Percentiles rank a stretch among this genome's conserved stretches.
Conservation (phyloP, 2,329 filamentous ascomycete genomes). For the Alternaria sp. region DNA sequence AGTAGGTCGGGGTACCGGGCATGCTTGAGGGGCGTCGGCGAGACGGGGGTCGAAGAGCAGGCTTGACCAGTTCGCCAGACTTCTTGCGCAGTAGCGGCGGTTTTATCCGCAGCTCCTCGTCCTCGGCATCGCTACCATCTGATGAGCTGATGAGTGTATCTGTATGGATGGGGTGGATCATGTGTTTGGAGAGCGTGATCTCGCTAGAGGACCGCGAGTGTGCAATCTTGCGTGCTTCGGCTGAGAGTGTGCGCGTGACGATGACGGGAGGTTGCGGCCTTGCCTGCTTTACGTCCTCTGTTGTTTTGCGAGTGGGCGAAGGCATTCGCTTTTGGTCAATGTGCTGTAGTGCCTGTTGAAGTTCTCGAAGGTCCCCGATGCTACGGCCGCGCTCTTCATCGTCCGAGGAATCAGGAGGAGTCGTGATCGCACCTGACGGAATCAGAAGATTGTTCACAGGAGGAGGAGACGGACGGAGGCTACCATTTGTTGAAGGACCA, state of each 20-base stretch:
- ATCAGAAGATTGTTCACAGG: slow-evolving; percentile 79
- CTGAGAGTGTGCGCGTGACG: slow-evolving; percentile 54
- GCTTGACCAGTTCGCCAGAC: slow-evolving; percentile 94
- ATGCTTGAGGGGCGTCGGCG: slow-evolving; percentile 89
- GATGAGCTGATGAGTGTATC: slow-evolving; percentile 56
- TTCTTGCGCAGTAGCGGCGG: slow-evolving; percentile 98
- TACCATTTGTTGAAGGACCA: slow-evolving; percentile 58
- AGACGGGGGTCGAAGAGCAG: slow-evolving; percentile 83
- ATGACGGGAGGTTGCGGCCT: slow-evolving; percentile 32
- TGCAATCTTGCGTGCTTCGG: slow-evolving; percentile 66
- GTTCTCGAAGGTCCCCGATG: slow-evolving; percentile 65
- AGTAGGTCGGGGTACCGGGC: slow-evolving; percentile 95
- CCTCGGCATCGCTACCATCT: slow-evolving; percentile 64
- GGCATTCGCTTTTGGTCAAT: slow-evolving; percentile 72
- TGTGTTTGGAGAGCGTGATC: slow-evolving; percentile 59
- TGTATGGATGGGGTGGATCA: slow-evolving; percentile 54
- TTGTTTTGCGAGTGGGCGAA: slow-evolving; percentile 60
- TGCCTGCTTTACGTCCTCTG: slow-evolving; percentile 25
- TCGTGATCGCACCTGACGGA: slow-evolving; percentile 84
- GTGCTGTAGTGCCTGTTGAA: slow-evolving; percentile 83
- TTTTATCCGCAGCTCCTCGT: slow-evolving; percentile 68
- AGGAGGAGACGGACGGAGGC: slow-evolving; percentile 83
- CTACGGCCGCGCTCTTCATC: slow-evolving; percentile 74
- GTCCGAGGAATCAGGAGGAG: slow-evolving; percentile 90
- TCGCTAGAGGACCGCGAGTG: slow-evolving; percentile 69